These are phyloP conservation scores for Phialocephala sp. DNA, from an alignment of 2,329 filamentous ascomycete genomes.

Conservation along the genomic window DNA sequence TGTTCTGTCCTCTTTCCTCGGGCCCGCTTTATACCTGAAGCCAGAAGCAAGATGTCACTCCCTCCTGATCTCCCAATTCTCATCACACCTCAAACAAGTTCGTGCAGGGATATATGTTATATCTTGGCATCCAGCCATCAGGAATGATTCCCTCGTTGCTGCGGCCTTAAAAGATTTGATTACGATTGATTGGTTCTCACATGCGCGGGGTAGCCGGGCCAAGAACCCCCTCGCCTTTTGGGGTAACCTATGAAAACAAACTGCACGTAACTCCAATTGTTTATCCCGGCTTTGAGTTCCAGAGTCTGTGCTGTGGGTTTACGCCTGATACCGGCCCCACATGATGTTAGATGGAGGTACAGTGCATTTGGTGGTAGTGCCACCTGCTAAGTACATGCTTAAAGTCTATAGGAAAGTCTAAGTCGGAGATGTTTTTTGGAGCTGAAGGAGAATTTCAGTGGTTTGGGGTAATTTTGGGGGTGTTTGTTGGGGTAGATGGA, in stretches of 20 bases:
- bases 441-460: background rate
- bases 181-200: background rate
- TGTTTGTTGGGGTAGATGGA: background rate
- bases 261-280: background rate
- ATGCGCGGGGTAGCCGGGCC: background rate
- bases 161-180: background rate
- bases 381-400: background rate
- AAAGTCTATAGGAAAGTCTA: background rate
- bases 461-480: background rate
- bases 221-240: background rate
- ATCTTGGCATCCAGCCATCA: constrained; percentile 3
- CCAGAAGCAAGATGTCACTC: background rate
- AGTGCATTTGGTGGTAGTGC: background rate
- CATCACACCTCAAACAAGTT: background rate
- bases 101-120: background rate
- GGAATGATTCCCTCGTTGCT: background rate
- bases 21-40: constrained; percentile 6
- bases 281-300: background rate
- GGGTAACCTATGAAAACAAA: background rate
- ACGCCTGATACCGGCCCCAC: background rate
- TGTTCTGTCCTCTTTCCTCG: background rate
- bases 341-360: background rate
- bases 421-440: background rate
- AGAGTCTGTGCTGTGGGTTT: background rate
- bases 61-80: background rate